These are phyloP conservation scores for Stephania cephalantha DNA, from an alignment of 164 flowering plant genomes.

Conservation along the genomic window DNA sequence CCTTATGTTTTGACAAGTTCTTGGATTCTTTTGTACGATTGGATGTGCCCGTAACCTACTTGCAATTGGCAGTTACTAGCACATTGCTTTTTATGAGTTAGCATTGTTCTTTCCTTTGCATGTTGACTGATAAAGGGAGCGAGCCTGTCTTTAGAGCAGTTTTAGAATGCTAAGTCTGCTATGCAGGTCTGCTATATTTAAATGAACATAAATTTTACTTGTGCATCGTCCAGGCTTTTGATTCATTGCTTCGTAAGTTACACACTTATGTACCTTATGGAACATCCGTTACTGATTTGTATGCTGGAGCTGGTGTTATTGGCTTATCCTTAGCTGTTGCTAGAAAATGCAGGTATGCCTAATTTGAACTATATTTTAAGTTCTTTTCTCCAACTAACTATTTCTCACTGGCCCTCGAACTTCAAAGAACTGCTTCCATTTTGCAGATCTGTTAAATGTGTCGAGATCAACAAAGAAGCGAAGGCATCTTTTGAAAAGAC, in stretches of 20 bases:
- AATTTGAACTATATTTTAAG: not conserved
- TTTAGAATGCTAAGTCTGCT: not conserved
- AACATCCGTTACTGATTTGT: constrained; percentile 82
- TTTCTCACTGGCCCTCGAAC: not conserved
- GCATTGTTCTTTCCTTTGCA: not conserved
- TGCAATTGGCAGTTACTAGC: not conserved
- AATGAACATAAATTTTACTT: not conserved
- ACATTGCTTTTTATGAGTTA: not conserved
- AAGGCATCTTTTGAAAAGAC: constrained; percentile 87
- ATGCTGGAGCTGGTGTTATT: constrained; percentile 96
- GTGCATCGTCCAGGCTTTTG: constrained; percentile 67
- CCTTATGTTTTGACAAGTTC: not conserved
- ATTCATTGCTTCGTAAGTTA: constrained; percentile 71
- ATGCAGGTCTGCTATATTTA: not conserved
- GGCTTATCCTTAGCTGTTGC: constrained; percentile 80
- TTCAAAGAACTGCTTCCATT: not conserved
- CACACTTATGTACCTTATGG: constrained; percentile 83
- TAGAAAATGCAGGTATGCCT: constrained; percentile 79
- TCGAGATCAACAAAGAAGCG: constrained; percentile 90
- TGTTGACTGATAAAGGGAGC: not conserved
- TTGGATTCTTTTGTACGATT: not conserved
- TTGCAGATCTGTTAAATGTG: constrained; percentile 76
- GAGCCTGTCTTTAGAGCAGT: not conserved
- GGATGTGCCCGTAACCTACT: not conserved
- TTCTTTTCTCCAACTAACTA: not conserved